These are phyloP conservation scores for Aspergillus sojae DNA, from an alignment of 2,329 filamentous ascomycete genomes.

Conservation along the genomic window DNA sequence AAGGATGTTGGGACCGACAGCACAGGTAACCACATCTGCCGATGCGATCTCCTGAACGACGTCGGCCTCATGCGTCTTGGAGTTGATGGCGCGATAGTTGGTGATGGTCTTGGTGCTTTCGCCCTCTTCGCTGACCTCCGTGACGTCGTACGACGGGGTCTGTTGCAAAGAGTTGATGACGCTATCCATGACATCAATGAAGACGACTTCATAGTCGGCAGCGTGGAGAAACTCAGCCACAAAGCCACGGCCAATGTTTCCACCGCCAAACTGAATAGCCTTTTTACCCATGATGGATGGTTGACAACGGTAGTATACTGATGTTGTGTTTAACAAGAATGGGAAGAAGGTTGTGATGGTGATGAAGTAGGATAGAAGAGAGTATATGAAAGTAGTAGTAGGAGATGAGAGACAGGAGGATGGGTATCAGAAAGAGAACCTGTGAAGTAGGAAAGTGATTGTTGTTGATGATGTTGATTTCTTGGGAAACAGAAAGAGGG, in stretches of 20 bases:
- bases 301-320: background rate
- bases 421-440: background rate
- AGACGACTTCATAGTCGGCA: conserved; percentile 93
- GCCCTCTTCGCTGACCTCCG: conserved; percentile 84
- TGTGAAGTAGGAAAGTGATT: background rate
- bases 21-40: conserved; percentile 92
- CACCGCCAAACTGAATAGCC: conserved; percentile 82
- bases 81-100: conserved; percentile 97
- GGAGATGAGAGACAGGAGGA: background rate
- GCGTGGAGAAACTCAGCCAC: conserved; percentile 91
- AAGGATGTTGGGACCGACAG: conserved; percentile 93
- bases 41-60: conserved; percentile 83
- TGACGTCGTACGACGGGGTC: conserved; percentile 80
- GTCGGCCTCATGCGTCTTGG: conserved; percentile 77
- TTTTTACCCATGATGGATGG: conserved; percentile 56
- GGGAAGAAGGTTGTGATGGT: background rate
- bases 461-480: background rate
- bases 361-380: conserved; percentile 4
- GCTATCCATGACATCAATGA: conserved; percentile 87
- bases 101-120: conserved; percentile 81
- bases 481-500: conserved; percentile 3
- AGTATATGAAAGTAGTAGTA: background rate
- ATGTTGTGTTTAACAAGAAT: background rate
- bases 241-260: conserved; percentile 85
- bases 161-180: conserved; percentile 80